Evolutionary conservation across 2,329 filamentous ascomycete genomes (phyloP).

Genomic region (Xylaria sp.): DNA sequence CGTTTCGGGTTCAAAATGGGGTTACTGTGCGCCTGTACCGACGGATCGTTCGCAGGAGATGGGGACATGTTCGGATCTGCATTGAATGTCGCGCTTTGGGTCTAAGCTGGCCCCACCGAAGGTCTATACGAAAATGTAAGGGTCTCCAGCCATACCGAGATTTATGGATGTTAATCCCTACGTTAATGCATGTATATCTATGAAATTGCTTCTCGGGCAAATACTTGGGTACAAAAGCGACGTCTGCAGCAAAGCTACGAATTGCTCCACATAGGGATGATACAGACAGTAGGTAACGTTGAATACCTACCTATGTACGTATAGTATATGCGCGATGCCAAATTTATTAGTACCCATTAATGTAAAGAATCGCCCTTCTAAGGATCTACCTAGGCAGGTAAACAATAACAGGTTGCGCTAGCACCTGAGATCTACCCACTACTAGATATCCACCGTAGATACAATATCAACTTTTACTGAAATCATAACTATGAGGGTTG

Average conservation of each 20-base stretch:
- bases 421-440: too few relatives aligned
- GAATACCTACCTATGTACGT: too few relatives aligned
- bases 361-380: neutral
- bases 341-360: neutral
- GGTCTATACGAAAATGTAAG: conserved; percentile 24
- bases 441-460: too few relatives aligned
- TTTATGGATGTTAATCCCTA: conserved; percentile 6
- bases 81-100: conserved; percentile 19
- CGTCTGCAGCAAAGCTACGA: neutral
- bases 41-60: conserved; percentile 8
- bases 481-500: too few relatives aligned
- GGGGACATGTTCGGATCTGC: conserved; percentile 8
- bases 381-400: neutral
- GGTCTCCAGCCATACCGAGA: conserved; percentile 18
- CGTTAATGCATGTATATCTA: neutral
- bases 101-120: conserved; percentile 20
- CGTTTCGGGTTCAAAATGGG: conserved; percentile 18
- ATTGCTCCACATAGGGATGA: neutral
- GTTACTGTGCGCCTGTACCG: conserved; percentile 15
- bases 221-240: neutral
- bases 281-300: neutral
- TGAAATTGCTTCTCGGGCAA: neutral
- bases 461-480: too few relatives aligned
- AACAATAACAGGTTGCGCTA: too few relatives aligned
- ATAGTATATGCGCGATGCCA: neutral